A percentile compares a stretch with the other conserved stretches of the same genome.
These are phyloP conservation scores for Capsella rubella DNA, from an alignment of 441 rosid species.

Conservation along the genomic window DNA sequence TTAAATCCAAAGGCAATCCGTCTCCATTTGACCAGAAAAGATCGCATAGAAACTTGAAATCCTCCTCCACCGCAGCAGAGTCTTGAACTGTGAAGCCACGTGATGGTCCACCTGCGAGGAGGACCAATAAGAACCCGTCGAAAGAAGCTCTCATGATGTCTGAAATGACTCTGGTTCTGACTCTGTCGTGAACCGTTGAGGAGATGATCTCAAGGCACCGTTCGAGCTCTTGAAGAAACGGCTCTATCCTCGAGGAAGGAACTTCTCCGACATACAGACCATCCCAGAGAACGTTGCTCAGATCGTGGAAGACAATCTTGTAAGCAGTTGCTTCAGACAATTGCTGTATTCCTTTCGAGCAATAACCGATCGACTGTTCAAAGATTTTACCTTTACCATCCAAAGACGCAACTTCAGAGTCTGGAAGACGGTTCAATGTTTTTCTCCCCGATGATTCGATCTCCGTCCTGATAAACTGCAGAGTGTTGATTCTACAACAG, in stretches of 20 bases:
- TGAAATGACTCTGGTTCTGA: constrained; percentile 65
- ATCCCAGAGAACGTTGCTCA: constrained; percentile 72
- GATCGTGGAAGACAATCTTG: constrained; percentile 59
- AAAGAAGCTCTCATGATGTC: constrained; percentile 81
- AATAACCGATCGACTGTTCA: constrained; percentile 56
- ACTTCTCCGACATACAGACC: constrained; percentile 69
- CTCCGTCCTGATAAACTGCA: constrained; percentile 57
- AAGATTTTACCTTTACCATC: constrained; percentile 52
- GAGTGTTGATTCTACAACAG: constrained; percentile 71
- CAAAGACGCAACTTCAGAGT: constrained; percentile 48
- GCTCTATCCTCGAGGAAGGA: constrained; percentile 82
- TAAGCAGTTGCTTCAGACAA: constrained; percentile 63
- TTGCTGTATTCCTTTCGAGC: constrained; percentile 68
- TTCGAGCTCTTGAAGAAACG: constrained; percentile 74
- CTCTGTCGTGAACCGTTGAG: constrained; percentile 64
- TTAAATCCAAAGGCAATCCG: constrained; percentile 71
- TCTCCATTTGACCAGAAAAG: constrained; percentile 88
- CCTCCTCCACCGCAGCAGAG: constrained; percentile 59
- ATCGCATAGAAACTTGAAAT: constrained; percentile 65
- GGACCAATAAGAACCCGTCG: constrained; percentile 67
- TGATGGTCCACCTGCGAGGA: constrained; percentile 78
- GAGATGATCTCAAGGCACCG: constrained; percentile 65
- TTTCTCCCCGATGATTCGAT: constrained; percentile 57
- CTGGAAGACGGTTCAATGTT: constrained; percentile 51
- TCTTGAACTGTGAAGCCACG: constrained; percentile 64